Conservation (phyloP, 2,329 filamentous ascomycete species). For the Aspergillus pseudonomiae region DNA sequence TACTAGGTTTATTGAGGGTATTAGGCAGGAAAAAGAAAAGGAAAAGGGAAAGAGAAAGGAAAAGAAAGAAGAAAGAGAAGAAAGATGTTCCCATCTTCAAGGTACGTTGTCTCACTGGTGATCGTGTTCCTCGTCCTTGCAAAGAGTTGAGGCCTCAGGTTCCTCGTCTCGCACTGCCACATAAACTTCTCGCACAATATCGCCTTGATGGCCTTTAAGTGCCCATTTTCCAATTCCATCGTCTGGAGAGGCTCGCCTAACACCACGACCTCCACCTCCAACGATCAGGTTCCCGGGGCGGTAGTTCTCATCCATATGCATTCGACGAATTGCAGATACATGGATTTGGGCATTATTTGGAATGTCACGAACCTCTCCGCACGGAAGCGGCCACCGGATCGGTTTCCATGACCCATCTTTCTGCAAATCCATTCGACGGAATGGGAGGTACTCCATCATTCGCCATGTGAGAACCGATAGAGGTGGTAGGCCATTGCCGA, state of each 20-base stretch:
- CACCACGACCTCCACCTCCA: conserved; percentile 74
- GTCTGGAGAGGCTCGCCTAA: conserved; percentile 61
- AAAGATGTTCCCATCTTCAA: neutral
- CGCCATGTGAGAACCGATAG: conserved; percentile 69
- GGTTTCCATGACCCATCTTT: conserved; percentile 75
- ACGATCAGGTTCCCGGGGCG: conserved; percentile 79
- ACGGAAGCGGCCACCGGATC: conserved; percentile 77
- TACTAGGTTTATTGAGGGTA: neutral
- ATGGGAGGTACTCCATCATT: conserved; percentile 80
- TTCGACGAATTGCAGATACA: conserved; percentile 71
- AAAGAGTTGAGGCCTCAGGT: conserved; percentile 29
- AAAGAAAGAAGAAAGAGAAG: neutral
- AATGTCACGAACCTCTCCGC: conserved; percentile 77
- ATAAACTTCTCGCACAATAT: conserved; percentile 71
- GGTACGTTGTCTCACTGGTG: neutral
- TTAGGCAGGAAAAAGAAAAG: neutral
- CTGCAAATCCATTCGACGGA: conserved; percentile 77
- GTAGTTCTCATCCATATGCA: conserved; percentile 66
- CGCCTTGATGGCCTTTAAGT: conserved; percentile 64
- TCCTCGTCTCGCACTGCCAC: conserved; percentile 45
- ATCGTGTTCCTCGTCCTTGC: conserved; percentile 27
- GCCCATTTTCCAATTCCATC: conserved; percentile 74
- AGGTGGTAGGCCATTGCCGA: conserved; percentile 59
- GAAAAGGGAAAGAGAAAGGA: neutral
- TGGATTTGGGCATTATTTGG: conserved; percentile 72